These are phyloP conservation scores for Hyaloscypha variabilis DNA, from an alignment of 495 filamentous ascomycete genomes.

Conservation along the genomic window DNA sequence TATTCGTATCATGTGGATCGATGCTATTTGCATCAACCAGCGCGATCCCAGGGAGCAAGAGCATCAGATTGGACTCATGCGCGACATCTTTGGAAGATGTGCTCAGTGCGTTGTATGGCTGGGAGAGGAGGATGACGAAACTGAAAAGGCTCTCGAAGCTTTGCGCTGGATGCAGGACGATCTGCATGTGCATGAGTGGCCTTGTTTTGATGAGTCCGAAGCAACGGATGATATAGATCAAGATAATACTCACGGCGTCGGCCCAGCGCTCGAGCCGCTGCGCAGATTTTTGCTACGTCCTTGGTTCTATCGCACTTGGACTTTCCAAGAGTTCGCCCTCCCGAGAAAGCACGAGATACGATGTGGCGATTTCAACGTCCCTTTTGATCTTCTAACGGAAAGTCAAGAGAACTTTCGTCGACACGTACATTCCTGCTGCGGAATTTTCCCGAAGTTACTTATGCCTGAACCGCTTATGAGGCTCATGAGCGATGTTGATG, in stretches of 20 bases:
- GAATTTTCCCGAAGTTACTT: background rate
- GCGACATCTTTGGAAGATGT: conserved; percentile 30
- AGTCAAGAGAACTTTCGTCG: background rate
- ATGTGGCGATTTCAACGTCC: background rate
- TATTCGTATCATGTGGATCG: conserved; percentile 38
- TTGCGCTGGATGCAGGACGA: background rate
- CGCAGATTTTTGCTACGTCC: background rate
- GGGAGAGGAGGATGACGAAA: conserved; percentile 13
- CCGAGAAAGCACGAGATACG: background rate
- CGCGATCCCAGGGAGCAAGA: conserved; percentile 26
- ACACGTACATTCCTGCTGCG: background rate
- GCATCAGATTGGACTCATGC: conserved; percentile 35
- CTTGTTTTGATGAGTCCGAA: background rate
- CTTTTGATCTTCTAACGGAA: background rate
- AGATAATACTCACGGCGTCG: background rate
- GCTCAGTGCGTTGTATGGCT: conserved; percentile 34
- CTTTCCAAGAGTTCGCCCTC: background rate
- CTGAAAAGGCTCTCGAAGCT: background rate
- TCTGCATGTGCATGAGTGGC: background rate
- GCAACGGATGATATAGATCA: background rate
- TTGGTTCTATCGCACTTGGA: background rate
- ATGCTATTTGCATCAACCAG: conserved; percentile 40
- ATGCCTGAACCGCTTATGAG: no score
- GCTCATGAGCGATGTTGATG: background rate
- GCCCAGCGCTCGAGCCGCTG: background rate